phyloP scores from a whole-genome alignment of 2,329 filamentous ascomycete genomes.

The Ascochyta pisi region DNA sequence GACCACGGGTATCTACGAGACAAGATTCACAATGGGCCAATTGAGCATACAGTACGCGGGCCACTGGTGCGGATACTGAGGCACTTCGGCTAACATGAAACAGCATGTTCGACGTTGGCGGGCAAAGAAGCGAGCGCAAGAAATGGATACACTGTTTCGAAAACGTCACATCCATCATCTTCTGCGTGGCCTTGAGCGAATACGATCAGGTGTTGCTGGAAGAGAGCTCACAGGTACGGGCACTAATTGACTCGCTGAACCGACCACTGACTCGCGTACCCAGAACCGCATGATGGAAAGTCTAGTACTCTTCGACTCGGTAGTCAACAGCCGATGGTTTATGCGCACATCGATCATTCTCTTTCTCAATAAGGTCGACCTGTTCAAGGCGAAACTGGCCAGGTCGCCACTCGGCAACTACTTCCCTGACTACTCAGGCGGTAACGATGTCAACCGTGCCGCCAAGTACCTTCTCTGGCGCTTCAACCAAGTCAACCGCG shows the following conservation, averaged over 20 bases:
- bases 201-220: conserved; percentile 97
- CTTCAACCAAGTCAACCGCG: conserved; percentile 97
- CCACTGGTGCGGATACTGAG: conserved; percentile 28
- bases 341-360: conserved; percentile 98
- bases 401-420: conserved; percentile 92
- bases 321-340: conserved; percentile 99
- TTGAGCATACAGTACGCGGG: conserved; percentile 91
- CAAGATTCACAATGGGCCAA: conserved; percentile 97
- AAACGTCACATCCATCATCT: conserved; percentile 99
- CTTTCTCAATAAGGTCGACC: conserved; percentile 98
- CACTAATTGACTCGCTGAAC: conserved; percentile 10
- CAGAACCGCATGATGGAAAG: conserved; percentile 99
- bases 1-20: conserved; percentile 99
- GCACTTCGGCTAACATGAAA: conserved; percentile 40
- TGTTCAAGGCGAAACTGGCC: conserved; percentile 93
- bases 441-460: conserved; percentile 96
- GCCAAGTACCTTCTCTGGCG: conserved; percentile 98
- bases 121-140: conserved; percentile 95
- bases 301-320: conserved; percentile 92
- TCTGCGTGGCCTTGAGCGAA: conserved; percentile 96
- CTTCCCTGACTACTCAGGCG: conserved; percentile 97
- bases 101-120: conserved; percentile 99
- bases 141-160: conserved; percentile 99
- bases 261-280: conserved; percentile 31
- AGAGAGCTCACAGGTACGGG: conserved; percentile 89